phyloP scores from a whole-genome alignment of 164 flowering plant genomes.

The Liriodendron chinense region DNA sequence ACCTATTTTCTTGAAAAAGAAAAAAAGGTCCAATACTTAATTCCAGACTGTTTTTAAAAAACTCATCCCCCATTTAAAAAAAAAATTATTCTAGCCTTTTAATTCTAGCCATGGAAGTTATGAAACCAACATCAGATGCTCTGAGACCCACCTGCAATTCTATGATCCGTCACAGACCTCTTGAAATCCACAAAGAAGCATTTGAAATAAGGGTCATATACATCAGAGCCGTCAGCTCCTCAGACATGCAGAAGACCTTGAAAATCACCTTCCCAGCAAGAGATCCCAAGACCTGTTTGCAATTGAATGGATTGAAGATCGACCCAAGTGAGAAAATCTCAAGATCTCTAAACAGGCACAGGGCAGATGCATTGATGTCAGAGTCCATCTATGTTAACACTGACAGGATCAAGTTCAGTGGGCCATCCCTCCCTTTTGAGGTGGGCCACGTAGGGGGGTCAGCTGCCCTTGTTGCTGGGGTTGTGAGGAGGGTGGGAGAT shows the following conservation, averaged over 20 bases:
- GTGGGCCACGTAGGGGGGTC: conserved; percentile 15
- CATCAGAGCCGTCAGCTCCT: conserved; percentile 20
- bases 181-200: conserved; percentile 1
- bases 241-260: conserved; percentile 22
- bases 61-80: background rate
- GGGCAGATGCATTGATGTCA: conserved; percentile 23
- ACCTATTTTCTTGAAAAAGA: background rate
- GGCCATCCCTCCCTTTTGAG: conserved; percentile 24
- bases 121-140: conserved; percentile 13
- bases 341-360: conserved; percentile 21
- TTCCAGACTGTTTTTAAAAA: too few species aligned
- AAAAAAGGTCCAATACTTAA: too few species aligned
- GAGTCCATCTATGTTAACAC: conserved; percentile 28
- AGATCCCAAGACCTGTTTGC: conserved; percentile 17
- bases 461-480: conserved; percentile 18
- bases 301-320: conserved; percentile 20
- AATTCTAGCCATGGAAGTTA: conserved; percentile 18
- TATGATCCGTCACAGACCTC: conserved; percentile 12
- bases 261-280: conserved; percentile 25
- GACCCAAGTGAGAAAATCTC: conserved; percentile 21
- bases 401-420: conserved; percentile 25
- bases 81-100: background rate
- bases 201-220: conserved; percentile 28
- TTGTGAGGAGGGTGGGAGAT: conserved; percentile 15
- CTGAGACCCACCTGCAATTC: conserved; percentile 6